Evolutionary conservation across 1,284 basidiomycete genomes (phyloP).

Genomic region (Amylostereum areolatum): DNA sequence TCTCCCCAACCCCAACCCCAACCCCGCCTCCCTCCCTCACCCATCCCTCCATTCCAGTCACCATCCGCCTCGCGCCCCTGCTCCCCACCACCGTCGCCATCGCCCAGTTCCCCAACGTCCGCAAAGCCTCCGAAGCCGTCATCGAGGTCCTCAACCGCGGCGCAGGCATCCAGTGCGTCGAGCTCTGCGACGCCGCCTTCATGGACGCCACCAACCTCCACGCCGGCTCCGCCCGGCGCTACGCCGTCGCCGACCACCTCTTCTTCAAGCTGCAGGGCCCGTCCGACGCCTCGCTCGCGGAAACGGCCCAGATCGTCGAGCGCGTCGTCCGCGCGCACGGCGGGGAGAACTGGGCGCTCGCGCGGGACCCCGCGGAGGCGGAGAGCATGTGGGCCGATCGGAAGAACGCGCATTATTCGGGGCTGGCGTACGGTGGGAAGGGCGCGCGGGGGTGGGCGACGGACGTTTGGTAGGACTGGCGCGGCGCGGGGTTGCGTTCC

Average conservation of each 20-base stretch:
- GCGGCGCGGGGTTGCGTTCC: not conserved
- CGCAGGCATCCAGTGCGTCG: conserved; percentile 72
- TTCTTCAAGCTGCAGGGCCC: conserved; percentile 89
- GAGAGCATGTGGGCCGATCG: conserved; percentile 79
- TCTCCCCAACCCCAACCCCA: not conserved
- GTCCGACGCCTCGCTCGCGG: conserved; percentile 50
- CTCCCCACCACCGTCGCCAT: conserved; percentile 73
- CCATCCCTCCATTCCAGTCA: conserved; percentile 40
- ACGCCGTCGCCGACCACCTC: conserved; percentile 67
- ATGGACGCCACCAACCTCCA: conserved; percentile 67
- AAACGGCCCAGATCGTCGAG: conserved; percentile 57
- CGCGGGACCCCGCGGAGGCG: conserved; percentile 63
- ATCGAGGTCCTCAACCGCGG: conserved; percentile 71
- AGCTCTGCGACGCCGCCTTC: conserved; percentile 68
- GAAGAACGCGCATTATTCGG: conserved; percentile 78
- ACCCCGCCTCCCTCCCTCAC: conserved; percentile 35
- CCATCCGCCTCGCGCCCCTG: conserved; percentile 74
- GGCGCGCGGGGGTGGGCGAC: conserved; percentile 71
- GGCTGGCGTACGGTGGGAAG: conserved; percentile 54
- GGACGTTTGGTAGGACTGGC: conserved; percentile 66
- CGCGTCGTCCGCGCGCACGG: conserved; percentile 59
- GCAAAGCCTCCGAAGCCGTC: conserved; percentile 67
- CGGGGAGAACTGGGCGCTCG: conserved; percentile 66
- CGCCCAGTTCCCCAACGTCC: conserved; percentile 63
- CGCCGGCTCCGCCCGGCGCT: conserved; percentile 52